Conservation (phyloP, 2,329 filamentous ascomycete genomes). For the Arthrocladium fulminans region DNA sequence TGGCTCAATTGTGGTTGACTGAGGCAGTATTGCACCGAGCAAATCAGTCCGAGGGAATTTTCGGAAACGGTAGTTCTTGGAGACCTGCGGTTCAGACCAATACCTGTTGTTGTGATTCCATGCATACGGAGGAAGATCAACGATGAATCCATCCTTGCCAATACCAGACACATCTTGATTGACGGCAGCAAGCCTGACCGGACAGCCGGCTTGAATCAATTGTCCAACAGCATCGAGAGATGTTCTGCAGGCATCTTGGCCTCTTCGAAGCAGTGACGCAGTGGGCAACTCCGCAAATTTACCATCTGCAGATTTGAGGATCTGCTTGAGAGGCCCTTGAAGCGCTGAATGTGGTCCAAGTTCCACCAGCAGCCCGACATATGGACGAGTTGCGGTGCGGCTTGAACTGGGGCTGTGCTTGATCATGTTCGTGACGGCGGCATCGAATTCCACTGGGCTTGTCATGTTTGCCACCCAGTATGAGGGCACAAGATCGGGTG, state of each 20-base stretch:
- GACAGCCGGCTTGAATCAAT: constrained; percentile 6
- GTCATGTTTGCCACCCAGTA: constrained; percentile 21
- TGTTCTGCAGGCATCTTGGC: too few relatives aligned
- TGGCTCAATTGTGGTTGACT: constrained; percentile 16
- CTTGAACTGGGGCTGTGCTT: too few relatives aligned
- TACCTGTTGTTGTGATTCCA: constrained; percentile 41
- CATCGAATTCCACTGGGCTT: constrained; percentile 22
- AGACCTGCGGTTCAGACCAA: constrained; percentile 38
- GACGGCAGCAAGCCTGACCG: constrained; percentile 7
- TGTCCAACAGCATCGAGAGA: constrained; percentile 10
- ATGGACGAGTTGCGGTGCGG: constrained; percentile 13
- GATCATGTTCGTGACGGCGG: constrained; percentile 18
- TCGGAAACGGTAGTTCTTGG: constrained; percentile 33
- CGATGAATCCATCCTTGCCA: constrained; percentile 14
- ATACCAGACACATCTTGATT: neutral
- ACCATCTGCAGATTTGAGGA: constrained; percentile 8
- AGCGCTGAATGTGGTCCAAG: constrained; percentile 32
- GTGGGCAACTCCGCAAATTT: too few relatives aligned
- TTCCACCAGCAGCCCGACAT: constrained; percentile 22
- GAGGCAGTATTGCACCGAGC: constrained; percentile 15
- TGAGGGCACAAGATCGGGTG: neutral
- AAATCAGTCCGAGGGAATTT: constrained; percentile 24
- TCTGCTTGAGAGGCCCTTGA: constrained; percentile 26
- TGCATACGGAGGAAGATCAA: constrained; percentile 36
- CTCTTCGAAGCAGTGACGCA: too few relatives aligned